Evolutionary conservation across 2,329 filamentous ascomycete species (phyloP), one percentile per base, ranked within the genome.

Genomic region (Colletotrichum tanaceti): DNA sequence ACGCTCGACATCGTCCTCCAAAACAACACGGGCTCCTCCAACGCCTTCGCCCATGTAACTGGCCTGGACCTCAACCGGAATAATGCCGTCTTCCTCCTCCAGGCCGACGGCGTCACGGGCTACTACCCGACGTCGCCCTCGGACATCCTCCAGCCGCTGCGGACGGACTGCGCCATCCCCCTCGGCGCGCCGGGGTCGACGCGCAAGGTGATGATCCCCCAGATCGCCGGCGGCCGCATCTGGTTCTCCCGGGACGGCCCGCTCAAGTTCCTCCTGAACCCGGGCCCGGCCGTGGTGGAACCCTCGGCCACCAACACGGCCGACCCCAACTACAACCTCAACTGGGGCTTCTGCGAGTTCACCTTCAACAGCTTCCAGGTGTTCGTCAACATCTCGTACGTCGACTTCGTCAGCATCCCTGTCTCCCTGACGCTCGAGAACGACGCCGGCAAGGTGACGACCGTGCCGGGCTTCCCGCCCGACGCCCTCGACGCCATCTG

Each of bases 361-460:
- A 91, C 89, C 18, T 91, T 86, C 78, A 91, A 91, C 77, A 73
- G 78, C 43, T 74, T 76, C 39, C 83, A 91, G 77, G 79, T 92
- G 5, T 92, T 87, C 74, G 88, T 87, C 73, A 92, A 92, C 73
- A 89, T 94, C 73, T 88, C 85, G 70, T 90, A 91, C 76, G 92
- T 94, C 61, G 92, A 94, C 80, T 94, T 94, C 78, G 86, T 93
- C 70, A 82, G 82, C 73, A 76, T 91, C 72, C 89, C 90, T n/a
- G 84, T 91, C 59, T 84, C 86, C 1, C 82, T 90, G 71, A 76
- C 78, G 68, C 83, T 90, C 53, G 78, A 79, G 63, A 85, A 83
- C 69, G 80, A 80, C 22, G 76, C 78, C 52, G 86, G 85, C 52
- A 71, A 72, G 13, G 75, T 79, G 20, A 82, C 83, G 71, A 78